A percentile compares a stretch with the other conserved stretches of the same genome.
Evolutionary conservation across 2,329 filamentous ascomycete genomes (phyloP).

Genomic region (Didymella lethalis): DNA sequence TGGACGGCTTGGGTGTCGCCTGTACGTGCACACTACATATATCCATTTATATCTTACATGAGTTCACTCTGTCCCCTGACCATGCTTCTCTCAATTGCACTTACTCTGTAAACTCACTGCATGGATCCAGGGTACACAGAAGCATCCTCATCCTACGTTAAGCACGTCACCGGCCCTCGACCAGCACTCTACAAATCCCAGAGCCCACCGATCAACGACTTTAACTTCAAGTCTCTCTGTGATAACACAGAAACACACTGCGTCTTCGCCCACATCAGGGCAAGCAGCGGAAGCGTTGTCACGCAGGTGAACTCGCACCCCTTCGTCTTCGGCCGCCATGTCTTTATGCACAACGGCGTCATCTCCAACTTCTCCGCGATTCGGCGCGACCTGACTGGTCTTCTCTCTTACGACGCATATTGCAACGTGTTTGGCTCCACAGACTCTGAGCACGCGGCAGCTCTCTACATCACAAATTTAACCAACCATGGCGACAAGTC

Average conservation of each 20-base stretch:
- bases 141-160: constrained; percentile 53
- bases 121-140: constrained; percentile 54
- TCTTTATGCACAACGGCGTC: constrained; percentile 65
- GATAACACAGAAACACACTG: constrained; percentile 60
- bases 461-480: constrained; percentile 58
- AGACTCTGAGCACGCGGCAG: constrained; percentile 62
- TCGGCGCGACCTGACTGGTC: constrained; percentile 55
- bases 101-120: constrained; percentile 4
- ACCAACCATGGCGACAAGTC: constrained; percentile 50
- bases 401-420: constrained; percentile 59
- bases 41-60: not conserved
- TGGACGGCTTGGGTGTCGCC: constrained; percentile 64
- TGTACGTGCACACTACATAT: constrained; percentile 46
- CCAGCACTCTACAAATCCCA: constrained; percentile 63
- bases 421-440: constrained; percentile 60
- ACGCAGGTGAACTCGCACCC: constrained; percentile 63
- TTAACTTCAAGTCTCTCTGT: constrained; percentile 62
- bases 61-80: not conserved
- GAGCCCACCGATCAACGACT: constrained; percentile 61
- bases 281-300: constrained; percentile 58
- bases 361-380: constrained; percentile 58
- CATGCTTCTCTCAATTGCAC: no score
- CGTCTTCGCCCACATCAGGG: constrained; percentile 63
- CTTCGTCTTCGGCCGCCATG: constrained; percentile 63
- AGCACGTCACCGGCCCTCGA: constrained; percentile 49